Evolutionary conservation across 2,329 filamentous ascomycete species (phyloP).

Genomic region (Nemania sp.): DNA sequence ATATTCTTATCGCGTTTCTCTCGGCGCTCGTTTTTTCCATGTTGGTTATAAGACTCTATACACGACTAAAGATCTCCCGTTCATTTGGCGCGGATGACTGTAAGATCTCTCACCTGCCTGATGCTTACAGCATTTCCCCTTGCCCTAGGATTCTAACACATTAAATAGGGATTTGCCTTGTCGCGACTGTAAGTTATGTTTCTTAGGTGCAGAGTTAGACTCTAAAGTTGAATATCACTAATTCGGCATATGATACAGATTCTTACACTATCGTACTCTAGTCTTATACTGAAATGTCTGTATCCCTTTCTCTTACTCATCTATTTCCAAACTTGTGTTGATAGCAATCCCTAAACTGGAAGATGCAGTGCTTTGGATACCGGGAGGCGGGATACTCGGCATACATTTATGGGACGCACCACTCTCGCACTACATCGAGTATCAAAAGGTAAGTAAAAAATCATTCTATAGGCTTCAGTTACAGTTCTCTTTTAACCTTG

Average conservation of each 20-base stretch:
- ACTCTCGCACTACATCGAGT: constrained; percentile 35
- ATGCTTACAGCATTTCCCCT: neutral
- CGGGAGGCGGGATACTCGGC: constrained; percentile 40
- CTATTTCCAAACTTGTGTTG: neutral
- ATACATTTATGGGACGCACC: constrained; percentile 43
- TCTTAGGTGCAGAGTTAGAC: neutral
- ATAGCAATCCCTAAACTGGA: neutral
- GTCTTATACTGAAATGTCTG: neutral
- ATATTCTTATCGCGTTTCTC: neutral
- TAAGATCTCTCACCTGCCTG: neutral
- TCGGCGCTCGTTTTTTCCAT: neutral
- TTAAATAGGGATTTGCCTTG: neutral
- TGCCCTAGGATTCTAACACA: neutral
- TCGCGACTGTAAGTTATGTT: neutral
- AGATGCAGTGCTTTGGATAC: constrained; percentile 28
- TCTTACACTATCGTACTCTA: constrained; percentile 1
- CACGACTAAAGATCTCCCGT: neutral
- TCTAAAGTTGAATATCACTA: neutral
- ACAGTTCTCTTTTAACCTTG: neutral
- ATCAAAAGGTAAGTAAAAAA: constrained; percentile 32
- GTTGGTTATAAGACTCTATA: neutral
- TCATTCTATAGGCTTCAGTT: neutral
- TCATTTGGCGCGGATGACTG: constrained; percentile 1
- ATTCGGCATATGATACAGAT: neutral
- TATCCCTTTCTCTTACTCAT: neutral